Evolutionary conservation across 345 rosid species (phyloP).

Genomic region (Syzygium aqueum): DNA sequence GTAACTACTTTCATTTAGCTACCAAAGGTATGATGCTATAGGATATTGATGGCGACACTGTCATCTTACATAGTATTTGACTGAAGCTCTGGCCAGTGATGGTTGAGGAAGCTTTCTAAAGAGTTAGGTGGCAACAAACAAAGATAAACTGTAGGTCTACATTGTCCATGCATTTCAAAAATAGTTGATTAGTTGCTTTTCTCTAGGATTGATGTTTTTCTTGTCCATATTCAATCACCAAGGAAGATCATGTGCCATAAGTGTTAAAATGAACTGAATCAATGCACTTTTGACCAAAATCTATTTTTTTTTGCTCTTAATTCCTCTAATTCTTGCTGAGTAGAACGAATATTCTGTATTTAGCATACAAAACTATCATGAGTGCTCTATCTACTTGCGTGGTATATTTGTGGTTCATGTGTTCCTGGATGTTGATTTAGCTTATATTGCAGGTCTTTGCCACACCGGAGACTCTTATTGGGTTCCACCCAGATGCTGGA

Average conservation of each 20-base stretch:
- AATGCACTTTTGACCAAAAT: background rate
- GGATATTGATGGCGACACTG: background rate
- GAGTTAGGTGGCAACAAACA: background rate
- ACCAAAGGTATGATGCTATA: background rate
- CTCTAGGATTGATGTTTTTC: background rate
- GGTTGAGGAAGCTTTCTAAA: background rate
- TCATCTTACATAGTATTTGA: background rate
- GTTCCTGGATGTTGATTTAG: background rate
- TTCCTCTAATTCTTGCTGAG: background rate
- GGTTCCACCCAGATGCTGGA: conserved; percentile 97
- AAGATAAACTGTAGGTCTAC: background rate
- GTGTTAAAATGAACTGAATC: background rate
- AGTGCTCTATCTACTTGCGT: background rate
- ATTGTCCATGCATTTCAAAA: background rate
- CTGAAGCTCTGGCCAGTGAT: background rate
- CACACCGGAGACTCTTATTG: conserved; percentile 88
- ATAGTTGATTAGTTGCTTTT: background rate
- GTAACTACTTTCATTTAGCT: background rate
- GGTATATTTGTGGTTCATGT: background rate
- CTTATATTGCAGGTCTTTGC: conserved; percentile 65
- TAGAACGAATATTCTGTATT: background rate
- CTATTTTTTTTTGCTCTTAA: background rate
- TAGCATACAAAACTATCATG: background rate
- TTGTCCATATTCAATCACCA: background rate
- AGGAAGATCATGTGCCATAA: background rate